phyloP scores from a whole-genome alignment of 108 stramenopile genomes.

The Conticribra guillardii region DNA sequence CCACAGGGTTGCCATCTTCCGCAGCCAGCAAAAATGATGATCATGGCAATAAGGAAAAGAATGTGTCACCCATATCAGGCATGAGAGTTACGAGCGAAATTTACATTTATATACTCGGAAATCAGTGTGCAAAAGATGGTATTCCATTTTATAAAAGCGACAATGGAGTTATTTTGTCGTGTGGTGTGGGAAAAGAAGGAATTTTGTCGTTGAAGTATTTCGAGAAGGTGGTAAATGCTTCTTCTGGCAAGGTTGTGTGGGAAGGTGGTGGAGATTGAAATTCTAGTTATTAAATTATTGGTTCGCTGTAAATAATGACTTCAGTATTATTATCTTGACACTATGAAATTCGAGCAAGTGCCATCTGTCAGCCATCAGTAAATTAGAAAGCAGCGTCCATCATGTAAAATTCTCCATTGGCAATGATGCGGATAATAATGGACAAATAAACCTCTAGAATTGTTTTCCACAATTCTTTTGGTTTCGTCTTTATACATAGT shows the following conservation, averaged over 20 bases:
- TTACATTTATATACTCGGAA: conserved; percentile 71
- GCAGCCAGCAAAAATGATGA: background rate
- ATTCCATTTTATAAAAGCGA: conserved; percentile 72
- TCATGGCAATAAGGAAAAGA: conserved; percentile 1
- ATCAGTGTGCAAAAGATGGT: conserved; percentile 62
- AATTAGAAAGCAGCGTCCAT: no score
- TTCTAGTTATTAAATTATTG: no score
- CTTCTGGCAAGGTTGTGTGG: conserved; percentile 41
- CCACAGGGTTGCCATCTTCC: conserved; percentile 60
- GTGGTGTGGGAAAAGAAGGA: conserved; percentile 66
- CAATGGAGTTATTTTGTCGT: conserved; percentile 80
- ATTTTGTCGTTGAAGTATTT: conserved; percentile 71
- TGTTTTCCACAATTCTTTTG: no score
- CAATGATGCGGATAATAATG: no score
- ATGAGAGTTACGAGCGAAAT: conserved; percentile 73
- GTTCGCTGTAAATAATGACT: background rate
- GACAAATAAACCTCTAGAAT: no score
- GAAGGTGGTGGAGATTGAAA: background rate
- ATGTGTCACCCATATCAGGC: conserved; percentile 68
- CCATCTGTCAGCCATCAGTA: no score
- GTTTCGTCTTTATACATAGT: no score
- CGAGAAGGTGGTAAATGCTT: conserved; percentile 57
- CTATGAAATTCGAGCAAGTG: no score
- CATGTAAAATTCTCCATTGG: no score
- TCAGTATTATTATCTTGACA: no score